Base-by-base conservation (phyloP, 164 flowering plant genomes). In the Dillenia suffruticosa region DNA sequence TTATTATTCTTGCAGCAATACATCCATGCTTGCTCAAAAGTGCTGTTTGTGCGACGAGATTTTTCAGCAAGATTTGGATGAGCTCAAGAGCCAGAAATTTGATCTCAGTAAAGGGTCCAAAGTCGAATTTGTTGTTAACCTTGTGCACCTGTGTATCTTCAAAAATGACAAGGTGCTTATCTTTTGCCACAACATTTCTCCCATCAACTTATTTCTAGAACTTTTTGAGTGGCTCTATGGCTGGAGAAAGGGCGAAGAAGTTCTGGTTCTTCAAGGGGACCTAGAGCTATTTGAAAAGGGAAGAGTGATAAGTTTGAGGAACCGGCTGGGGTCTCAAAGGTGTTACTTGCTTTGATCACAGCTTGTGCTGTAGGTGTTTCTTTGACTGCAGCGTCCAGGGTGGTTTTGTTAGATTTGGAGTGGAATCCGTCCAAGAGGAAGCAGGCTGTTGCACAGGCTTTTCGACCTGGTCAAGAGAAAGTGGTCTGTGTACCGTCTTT, bases 351-450 rank as follows among this genome's bases (percentile, higher is more conserved):
- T 15, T 95, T 97, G 8, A 95, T 87, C 5, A 78, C 85, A 3
- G 94, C 97, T 14, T 88, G 97, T 71, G 85, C 92, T 6, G 97
- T 90, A 76, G 99, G 97, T 11, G 85, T 95, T 43, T 90, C 92
- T 71, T 72, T 95, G 70, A 92, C 96, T 14, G 99, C 97, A 46
- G 99, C 99, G 47, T 95, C 99, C 5, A 77, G 99, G 43, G 96
- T 95, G n/a, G 84, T 90, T 44, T 60, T 95, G 58, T 62, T 95
- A 64, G 99, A 95, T 49, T 83, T 94, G 0, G 97, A 95, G 74
- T 95, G 99, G 99, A 95, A 95, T 64, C 99, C 99, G 46, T 88
- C 99, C 1, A 91, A 87, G 82, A 90, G 89, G 51, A 95, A 92
- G 77, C 99, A 95, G 52, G 97, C 99, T 0, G 86, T 95, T 59